Evolutionary conservation across 129 eudicot species (phyloP), one percentile per base, ranked within the genome.

Genomic region (Chrysanthemum lavandulifolium): DNA sequence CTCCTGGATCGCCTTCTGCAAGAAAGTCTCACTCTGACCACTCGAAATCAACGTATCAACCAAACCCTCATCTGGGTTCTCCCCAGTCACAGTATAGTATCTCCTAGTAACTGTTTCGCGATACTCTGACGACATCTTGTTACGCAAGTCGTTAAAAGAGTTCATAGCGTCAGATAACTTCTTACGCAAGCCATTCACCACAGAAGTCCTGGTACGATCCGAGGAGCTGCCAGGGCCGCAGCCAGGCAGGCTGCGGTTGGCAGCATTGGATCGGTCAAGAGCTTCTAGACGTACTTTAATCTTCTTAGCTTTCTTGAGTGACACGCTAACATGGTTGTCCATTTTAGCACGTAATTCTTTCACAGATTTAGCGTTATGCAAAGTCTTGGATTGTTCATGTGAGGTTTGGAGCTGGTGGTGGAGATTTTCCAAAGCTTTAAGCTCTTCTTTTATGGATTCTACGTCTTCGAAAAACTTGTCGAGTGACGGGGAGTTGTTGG

Each of bases 151-250:
- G 67, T 81, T 84, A 83, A 91, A 91, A 6, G 74, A 65, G 33
- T 83, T 74, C 97, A 88, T 91, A 48, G 79, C 62, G 25, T 89
- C 86, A 0, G 86, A 83, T 13, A 91, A 82, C 54, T 88, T 91
- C 48, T 88, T 88, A 13, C 90, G 72, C 11, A 91, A 74, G 1
- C 97, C 97, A 71, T 84, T 86, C 64, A 92, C 91, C 0, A 89
- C 89, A 0, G 91, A 86, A 2, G 95, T 89, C 3, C 97, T 76
- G 0, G 96, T 86, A 1, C 97, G 87, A 56, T 92, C 97, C 0
- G 96, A 79, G 1, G 97, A 89, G 76, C 88, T 86, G 12, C 97
- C 97, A 13, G 96, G 97, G 7, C 97, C 91, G 55, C 94, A 89
- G 10, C 96, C 93, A 2, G 97, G 97, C 1, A 84, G 12, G 14